These are phyloP conservation scores for Sugiyamaella paludigena DNA, from an alignment of 1,139 yeast species.

Conservation along the genomic window DNA sequence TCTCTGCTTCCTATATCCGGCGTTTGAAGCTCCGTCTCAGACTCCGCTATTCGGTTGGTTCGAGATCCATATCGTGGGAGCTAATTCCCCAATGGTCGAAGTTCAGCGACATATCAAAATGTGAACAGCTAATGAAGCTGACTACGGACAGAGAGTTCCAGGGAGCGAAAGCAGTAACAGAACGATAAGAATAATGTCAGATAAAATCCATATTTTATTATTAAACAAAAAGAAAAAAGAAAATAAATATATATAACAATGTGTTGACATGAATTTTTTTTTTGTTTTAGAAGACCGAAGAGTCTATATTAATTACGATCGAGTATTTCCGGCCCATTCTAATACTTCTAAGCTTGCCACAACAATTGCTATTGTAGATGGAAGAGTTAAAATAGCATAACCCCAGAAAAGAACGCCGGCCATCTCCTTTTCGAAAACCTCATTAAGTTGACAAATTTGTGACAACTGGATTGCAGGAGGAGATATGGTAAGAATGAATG, in stretches of 20 bases:
- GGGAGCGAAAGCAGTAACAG: too few species aligned
- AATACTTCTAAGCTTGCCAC: constrained; percentile 66
- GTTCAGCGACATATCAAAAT: too few species aligned
- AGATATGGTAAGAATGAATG: constrained; percentile 69
- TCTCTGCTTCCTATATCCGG: too few species aligned
- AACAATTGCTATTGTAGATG: constrained; percentile 72
- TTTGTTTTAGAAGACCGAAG: neutral
- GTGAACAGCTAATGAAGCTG: too few species aligned
- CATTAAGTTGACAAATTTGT: constrained; percentile 76
- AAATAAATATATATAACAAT: neutral
- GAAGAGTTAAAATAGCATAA: constrained; percentile 70
- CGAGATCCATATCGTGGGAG: too few species aligned
- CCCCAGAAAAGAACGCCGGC: constrained; percentile 88
- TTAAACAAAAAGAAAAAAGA: neutral
- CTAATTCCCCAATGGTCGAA: too few species aligned
- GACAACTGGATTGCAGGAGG: constrained; percentile 86
- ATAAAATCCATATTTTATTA: too few species aligned
- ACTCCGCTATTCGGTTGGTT: too few species aligned
- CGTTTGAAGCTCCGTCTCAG: too few species aligned
- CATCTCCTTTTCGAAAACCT: constrained; percentile 77
- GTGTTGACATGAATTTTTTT: neutral
- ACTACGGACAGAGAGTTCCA: too few species aligned
- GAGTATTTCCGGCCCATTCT: constrained; percentile 44
- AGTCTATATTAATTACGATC: constrained; percentile 6
- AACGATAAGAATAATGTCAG: too few species aligned